These are phyloP conservation scores for Kokia cookei DNA, from an alignment of 441 rosid species.

Conservation along the genomic window DNA sequence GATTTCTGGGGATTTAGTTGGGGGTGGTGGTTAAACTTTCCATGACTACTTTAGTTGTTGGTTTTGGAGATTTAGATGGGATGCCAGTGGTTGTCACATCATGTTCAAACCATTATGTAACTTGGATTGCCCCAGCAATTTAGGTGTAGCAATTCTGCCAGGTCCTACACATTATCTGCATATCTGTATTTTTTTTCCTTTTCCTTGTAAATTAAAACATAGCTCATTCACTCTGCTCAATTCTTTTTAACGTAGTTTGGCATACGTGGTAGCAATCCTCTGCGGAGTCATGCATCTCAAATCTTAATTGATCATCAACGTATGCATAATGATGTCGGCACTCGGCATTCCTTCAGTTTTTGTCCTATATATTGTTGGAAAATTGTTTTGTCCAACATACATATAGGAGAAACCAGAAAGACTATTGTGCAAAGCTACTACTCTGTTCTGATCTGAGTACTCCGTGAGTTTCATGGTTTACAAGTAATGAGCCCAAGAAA, in stretches of 20 bases:
- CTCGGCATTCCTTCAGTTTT: not conserved
- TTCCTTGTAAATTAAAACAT: not conserved
- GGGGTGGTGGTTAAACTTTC: no score
- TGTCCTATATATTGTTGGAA: not conserved
- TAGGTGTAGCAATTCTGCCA: not conserved
- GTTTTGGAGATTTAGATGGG: no score
- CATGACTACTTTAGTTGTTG: not conserved
- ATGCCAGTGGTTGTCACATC: not conserved
- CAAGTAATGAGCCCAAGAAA: no score
- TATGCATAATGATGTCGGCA: slow-evolving; percentile 21
- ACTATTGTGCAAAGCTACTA: not conserved
- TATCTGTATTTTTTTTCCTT: not conserved
- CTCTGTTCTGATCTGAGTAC: no score
- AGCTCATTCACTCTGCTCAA: not conserved
- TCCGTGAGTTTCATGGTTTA: no score
- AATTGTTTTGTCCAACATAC: no score
- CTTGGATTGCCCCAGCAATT: not conserved
- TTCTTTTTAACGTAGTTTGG: slow-evolving; percentile 43
- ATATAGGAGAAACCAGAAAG: not conserved
- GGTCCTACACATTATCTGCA: not conserved
- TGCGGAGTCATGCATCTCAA: not conserved
- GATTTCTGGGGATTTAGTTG: not conserved
- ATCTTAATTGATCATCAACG: slow-evolving; percentile 64
- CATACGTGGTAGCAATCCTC: slow-evolving; percentile 28
- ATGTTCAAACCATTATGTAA: not conserved